Evolutionary conservation across 345 rosid species (phyloP), one percentile per base, ranked within the genome.

Genomic region (Jatropha curcas): DNA sequence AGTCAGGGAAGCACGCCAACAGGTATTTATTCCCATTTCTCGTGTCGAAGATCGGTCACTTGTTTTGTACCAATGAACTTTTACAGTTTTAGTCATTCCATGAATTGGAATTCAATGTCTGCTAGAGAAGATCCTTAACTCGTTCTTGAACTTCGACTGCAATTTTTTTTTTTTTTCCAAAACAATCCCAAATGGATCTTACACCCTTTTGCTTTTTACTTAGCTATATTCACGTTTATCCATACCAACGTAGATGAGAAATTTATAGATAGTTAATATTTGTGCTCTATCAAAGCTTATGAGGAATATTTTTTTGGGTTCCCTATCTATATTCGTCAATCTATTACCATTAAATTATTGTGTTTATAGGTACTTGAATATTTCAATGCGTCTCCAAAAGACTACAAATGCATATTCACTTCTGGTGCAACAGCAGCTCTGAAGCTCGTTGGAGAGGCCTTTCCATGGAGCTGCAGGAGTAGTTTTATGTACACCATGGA

Each of bases 381-480:
- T 74, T 95, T 77, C 84, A 95, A 87, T 85, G 99, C 99, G 56
- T 88, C 98, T 68, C 82, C 86, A 35, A 88, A 85, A 80, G 89
- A 89, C 70, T 95, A 92, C 77, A 89, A 74, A 52, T 95, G 99
- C 78, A 79, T 95, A 72, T 91, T 95, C 80, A 92, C 99, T 69
- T 88, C 97, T n/a, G 99, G 98, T 77, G 96, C 98, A 62, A 92
- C 98, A 28, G 93, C 98, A 74, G 98, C 93, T 1, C 64, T 95
- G 82, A 95, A 92, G 83, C 85, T 95, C 71, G 84, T 95, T 27
- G 99, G 98, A 34, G 99, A 95, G 84, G 78, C 94, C 48, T 95
- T 95, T 77, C 98, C 99, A 2, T 95, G 99, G 99, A 86, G 85
- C 71, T 53, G 75, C 0, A 68, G 72, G 50, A 88, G 98, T 81